Evolutionary conservation across 1,284 basidiomycete genomes (phyloP).

Genomic region (Gomphus bonarii): DNA sequence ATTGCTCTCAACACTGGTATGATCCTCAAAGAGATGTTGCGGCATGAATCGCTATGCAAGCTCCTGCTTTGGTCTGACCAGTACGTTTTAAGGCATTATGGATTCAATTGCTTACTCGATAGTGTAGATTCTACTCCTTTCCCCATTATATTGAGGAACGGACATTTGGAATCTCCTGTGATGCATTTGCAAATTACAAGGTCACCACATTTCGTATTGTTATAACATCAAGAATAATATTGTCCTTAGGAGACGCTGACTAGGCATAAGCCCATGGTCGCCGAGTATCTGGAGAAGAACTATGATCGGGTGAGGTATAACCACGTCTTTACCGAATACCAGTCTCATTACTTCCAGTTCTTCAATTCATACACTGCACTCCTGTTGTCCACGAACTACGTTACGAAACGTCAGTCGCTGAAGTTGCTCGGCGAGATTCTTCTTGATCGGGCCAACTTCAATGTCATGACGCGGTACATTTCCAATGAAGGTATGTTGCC

Average conservation of each 20-base stretch:
- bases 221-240: background rate
- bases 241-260: constrained; percentile 68
- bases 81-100: constrained; percentile 36
- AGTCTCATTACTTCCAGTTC: constrained; percentile 45
- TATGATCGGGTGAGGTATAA: constrained; percentile 73
- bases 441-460: constrained; percentile 95
- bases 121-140: constrained; percentile 85
- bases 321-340: constrained; percentile 6
- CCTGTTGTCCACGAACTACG: constrained; percentile 91
- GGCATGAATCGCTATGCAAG: constrained; percentile 87
- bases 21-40: constrained; percentile 95
- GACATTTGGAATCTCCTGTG: constrained; percentile 96
- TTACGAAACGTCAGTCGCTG: constrained; percentile 98
- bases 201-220: constrained; percentile 18
- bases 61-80: constrained; percentile 88
- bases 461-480: constrained; percentile 98
- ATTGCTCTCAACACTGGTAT: constrained; percentile 96
- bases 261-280: constrained; percentile 94
- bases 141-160: constrained; percentile 96
- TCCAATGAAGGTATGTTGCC: constrained; percentile 42
- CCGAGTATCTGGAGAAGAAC: constrained; percentile 90
- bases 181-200: constrained; percentile 95
- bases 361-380: constrained; percentile 91
- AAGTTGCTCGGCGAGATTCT: constrained; percentile 97
- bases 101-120: background rate